A percentile compares a stretch with the other conserved stretches of the same genome.
phyloP scores from a whole-genome alignment of 2,329 filamentous ascomycete genomes.

The Lasiodiplodia citricola region DNA sequence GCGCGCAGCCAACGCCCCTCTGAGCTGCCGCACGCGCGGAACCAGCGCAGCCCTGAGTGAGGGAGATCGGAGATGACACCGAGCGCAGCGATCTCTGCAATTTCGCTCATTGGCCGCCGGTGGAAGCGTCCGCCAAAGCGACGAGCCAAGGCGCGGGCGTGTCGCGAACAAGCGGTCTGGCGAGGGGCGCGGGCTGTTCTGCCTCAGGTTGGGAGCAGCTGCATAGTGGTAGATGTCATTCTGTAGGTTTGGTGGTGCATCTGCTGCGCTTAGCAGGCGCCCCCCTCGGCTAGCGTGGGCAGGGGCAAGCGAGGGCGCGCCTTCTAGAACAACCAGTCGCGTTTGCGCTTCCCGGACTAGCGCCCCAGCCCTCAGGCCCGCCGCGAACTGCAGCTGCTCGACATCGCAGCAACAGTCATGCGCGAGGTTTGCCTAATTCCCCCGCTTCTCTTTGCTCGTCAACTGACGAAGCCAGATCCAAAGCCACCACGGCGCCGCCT shows the following conservation, averaged over 20 bases:
- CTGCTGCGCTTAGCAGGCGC: not conserved
- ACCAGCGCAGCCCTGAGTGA: not conserved
- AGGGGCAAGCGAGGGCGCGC: slow-evolving; percentile 3
- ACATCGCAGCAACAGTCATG: no score
- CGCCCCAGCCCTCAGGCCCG: no score
- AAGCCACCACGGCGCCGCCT: not conserved
- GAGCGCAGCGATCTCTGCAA: not conserved
- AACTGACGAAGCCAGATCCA: no score
- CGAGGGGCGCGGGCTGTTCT: not conserved
- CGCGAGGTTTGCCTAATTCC: no score
- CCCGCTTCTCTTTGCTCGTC: no score
- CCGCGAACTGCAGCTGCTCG: no score
- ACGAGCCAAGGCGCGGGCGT: not conserved
- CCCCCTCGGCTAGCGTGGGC: not conserved
- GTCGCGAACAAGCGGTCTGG: not conserved
- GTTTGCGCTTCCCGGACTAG: not conserved
- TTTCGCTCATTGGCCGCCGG: not conserved
- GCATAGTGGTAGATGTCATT: not conserved
- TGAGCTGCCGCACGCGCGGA: not conserved
- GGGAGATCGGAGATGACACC: not conserved
- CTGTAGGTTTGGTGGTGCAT: not conserved
- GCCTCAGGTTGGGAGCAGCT: no score
- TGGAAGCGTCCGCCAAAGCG: not conserved
- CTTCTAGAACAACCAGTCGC: slow-evolving; percentile 3
- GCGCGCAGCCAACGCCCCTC: not conserved